A percentile compares a stretch with the other conserved stretches of the same genome.
Conservation (phyloP, 768 basidiomycete genomes). For the Pholiota molesta region DNA sequence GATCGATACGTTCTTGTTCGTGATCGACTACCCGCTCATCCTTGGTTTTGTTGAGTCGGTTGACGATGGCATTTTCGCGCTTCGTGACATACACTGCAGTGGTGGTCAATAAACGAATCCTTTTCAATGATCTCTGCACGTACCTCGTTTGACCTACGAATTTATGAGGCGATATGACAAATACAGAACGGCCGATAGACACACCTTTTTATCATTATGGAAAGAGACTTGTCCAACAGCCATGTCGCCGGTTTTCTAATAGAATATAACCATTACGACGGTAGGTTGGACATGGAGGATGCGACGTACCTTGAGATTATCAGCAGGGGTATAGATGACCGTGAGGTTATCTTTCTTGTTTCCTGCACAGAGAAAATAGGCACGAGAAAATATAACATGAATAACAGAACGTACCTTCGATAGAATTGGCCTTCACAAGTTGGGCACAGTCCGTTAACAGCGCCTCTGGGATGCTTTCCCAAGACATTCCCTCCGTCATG, state of each 20-base stretch:
- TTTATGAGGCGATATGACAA: neutral
- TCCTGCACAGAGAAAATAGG: conserved; percentile 47
- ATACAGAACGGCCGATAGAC: conserved; percentile 15
- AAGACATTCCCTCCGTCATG: conserved; percentile 76
- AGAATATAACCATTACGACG: neutral
- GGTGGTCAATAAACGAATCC: neutral
- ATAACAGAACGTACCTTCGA: conserved; percentile 65
- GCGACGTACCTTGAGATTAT: conserved; percentile 81
- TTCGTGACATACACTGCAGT: conserved; percentile 70
- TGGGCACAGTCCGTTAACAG: conserved; percentile 88
- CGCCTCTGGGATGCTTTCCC: conserved; percentile 85
- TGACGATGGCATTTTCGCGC: conserved; percentile 88
- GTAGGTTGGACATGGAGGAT: neutral
- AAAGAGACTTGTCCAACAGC: conserved; percentile 96
- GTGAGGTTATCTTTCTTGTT: conserved; percentile 96
- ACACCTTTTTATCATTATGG: conserved; percentile 84
- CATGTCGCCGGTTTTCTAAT: conserved; percentile 96
- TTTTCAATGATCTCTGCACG: conserved; percentile 1
- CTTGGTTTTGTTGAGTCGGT: conserved; percentile 94
- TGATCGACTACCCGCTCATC: conserved; percentile 84
- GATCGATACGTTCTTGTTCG: conserved; percentile 83
- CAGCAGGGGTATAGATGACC: conserved; percentile 91
- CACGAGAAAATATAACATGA: neutral
- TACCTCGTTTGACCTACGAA: conserved; percentile 79
- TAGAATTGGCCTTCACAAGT: conserved; percentile 96